Percentiles rank a stretch among this genome's conserved stretches.
These are phyloP conservation scores for Entomortierella chlamydospora DNA, from an alignment of 192 early-diverging fungal species.

Conservation along the genomic window DNA sequence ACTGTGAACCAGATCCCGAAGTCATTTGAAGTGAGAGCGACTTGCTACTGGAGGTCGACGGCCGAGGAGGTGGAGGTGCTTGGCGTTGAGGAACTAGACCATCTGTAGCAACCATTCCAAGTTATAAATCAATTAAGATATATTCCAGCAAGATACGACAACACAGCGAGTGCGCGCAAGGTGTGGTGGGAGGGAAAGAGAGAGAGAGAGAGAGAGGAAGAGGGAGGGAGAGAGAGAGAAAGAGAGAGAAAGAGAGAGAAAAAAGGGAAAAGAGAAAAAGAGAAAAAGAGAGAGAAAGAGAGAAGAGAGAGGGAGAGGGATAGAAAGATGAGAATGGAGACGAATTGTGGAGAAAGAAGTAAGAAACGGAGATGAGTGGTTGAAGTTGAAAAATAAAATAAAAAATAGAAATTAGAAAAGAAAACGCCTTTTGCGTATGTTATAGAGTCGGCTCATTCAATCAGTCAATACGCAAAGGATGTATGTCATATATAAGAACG, in stretches of 20 bases:
- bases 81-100: constrained; percentile 52
- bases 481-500: no score
- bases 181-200: background rate
- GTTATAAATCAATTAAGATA: background rate
- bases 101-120: constrained; percentile 25
- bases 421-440: background rate
- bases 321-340: background rate
- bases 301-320: background rate
- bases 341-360: background rate
- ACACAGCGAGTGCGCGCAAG: background rate
- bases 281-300: background rate
- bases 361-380: background rate
- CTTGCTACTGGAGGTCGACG: constrained; percentile 31
- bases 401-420: background rate
- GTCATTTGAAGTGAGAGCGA: constrained; percentile 37
- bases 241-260: constrained; percentile 2
- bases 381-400: constrained; percentile 8
- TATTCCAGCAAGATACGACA: background rate
- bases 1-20: constrained; percentile 23
- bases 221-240: background rate
- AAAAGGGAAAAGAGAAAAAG: background rate
- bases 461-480: no score
- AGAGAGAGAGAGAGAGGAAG: background rate
- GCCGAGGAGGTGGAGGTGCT: constrained; percentile 53
- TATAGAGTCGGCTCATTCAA: background rate